phyloP scores from a whole-genome alignment of 345 rosid species.

The Melaleuca alternifolia region DNA sequence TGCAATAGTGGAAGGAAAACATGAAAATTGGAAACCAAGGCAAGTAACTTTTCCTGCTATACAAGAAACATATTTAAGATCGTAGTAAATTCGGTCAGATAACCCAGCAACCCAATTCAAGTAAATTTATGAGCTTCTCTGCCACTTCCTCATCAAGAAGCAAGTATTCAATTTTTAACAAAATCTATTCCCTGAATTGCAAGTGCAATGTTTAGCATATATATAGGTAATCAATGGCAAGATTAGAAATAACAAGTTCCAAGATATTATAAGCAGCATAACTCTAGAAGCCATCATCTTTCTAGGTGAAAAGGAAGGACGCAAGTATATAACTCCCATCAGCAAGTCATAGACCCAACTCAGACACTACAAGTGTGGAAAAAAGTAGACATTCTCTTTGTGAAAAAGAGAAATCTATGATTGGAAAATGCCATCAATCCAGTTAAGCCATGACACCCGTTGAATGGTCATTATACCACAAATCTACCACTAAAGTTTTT shows the following conservation, averaged over 20 bases:
- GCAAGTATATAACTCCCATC: slow-evolving; percentile 20
- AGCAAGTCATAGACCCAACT: slow-evolving; percentile 11
- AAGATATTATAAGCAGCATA: neutral
- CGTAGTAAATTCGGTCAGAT: neutral
- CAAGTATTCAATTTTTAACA: neutral
- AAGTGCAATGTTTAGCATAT: neutral
- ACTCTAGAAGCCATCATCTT: neutral
- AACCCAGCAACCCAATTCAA: neutral
- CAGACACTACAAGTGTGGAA: neutral
- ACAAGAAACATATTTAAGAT: neutral
- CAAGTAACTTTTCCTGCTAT: neutral
- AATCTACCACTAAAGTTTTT: neutral
- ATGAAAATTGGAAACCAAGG: neutral
- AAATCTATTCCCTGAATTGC: neutral
- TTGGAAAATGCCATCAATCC: neutral
- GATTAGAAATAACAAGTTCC: neutral
- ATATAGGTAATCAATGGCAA: neutral
- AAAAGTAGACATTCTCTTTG: neutral
- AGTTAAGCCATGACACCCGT: neutral
- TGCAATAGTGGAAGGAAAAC: slow-evolving; percentile 12
- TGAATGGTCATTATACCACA: neutral
- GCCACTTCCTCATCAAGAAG: neutral
- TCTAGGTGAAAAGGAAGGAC: neutral
- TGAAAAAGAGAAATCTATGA: neutral
- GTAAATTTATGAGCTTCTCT: neutral